Base-by-base conservation (phyloP, 1,284 basidiomycete species). In the Marasmius sp. region DNA sequence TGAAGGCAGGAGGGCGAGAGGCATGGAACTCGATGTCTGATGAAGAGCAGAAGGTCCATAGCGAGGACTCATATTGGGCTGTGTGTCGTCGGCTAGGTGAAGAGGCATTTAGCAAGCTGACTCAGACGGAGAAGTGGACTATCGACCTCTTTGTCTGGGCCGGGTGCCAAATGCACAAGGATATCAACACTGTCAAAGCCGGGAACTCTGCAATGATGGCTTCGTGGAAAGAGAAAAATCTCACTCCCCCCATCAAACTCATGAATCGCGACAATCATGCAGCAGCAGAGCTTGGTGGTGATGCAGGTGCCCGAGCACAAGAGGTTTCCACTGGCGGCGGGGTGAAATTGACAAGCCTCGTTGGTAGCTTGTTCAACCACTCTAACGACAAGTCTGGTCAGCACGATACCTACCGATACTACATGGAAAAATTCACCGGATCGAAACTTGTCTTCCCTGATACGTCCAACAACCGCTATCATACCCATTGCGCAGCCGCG, bases 161-260 rank as follows among this genome's bases (percentile, higher is more conserved):
- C 0, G 74, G 75, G 0, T 77, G 75, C 54, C 68, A 64, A 9
- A 77, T 77, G 74, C 76, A 79, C 62, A 77, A 79, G 55, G 72
- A 77, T n/a, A 49, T 75, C 12, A 78, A 78, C 52, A 53, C 65
- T 0, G 66, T 74, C 6, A 73, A 72, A 45, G 72, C 72, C 0
- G 72, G 75, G 0, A 66, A 62, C 36, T 11, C 41, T 0, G 60
- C 45, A 3, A 69, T 74, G 66, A 48, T 38, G 10, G 49, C 22
- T 14, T 74, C 20, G 11, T 76, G 70, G 72, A 61, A 22, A 6
- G 36, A 62, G 8, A 55, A 63, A 1, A 59, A 61, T 0, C 14
- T 70, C 0, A 16, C 41, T 11, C 59, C 53, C 0, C 73, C 73
- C 4, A 63, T 71, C 3, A 47, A 67, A 2, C 62, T 77, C 0